phyloP scores from a whole-genome alignment of 164 flowering plant genomes.

The Vitis rotundifolia region DNA sequence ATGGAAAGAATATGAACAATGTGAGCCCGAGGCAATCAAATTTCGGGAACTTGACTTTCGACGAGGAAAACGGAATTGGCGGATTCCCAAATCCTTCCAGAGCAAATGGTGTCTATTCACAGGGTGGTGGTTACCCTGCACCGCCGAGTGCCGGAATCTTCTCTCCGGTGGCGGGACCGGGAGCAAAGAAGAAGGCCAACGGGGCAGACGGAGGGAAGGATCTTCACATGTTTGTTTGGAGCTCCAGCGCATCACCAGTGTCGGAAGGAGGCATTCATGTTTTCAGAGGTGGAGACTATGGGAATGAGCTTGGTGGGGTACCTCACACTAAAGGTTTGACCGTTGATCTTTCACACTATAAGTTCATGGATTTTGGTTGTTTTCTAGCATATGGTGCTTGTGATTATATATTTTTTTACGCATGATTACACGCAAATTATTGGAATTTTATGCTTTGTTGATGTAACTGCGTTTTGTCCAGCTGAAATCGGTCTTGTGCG shows the following conservation, averaged over 20 bases:
- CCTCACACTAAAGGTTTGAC: conserved; percentile 52
- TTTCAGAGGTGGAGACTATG: conserved; percentile 28
- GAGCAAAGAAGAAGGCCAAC: conserved; percentile 47
- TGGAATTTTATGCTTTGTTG: no score
- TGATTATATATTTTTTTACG: no score
- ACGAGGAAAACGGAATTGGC: conserved; percentile 46
- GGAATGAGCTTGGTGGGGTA: conserved; percentile 40
- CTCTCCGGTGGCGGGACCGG: conserved; percentile 54
- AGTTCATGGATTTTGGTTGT: no score
- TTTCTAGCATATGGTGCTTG: no score
- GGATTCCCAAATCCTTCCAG: conserved; percentile 11
- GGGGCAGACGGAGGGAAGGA: conserved; percentile 34
- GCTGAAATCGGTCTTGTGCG: no score
- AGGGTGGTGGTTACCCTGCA: conserved; percentile 41
- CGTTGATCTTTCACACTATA: neutral
- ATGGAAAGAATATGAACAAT: conserved; percentile 1
- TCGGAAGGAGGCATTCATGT: conserved; percentile 19
- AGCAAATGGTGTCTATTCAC: conserved; percentile 9
- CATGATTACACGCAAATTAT: no score
- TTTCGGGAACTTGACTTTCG: conserved; percentile 43
- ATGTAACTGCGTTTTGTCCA: no score
- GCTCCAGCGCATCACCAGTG: conserved; percentile 30
- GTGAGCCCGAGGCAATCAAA: conserved; percentile 17
- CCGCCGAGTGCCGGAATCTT: conserved; percentile 60
- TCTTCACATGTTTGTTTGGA: conserved; percentile 35